phyloP scores from a whole-genome alignment of 345 rosid genomes.

The Sonneratia caseolaris region DNA sequence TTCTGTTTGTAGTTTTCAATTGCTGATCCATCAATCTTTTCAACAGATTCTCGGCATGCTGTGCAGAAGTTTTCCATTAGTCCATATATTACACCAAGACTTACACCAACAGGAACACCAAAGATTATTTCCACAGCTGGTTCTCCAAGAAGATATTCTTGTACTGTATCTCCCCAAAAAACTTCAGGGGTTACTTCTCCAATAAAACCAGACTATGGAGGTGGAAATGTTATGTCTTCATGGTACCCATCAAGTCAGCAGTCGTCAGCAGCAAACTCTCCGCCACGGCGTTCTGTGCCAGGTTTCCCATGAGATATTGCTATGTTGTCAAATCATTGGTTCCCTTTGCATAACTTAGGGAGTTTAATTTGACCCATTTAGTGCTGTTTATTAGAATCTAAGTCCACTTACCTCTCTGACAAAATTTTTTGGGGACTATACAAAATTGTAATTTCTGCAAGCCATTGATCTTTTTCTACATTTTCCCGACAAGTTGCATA shows the following conservation, averaged over 20 bases:
- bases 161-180: conserved; percentile 54
- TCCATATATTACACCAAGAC: conserved; percentile 73
- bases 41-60: conserved; percentile 39
- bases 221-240: conserved; percentile 35
- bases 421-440: not conserved
- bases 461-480: conserved; percentile 3
- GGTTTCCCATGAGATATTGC: conserved; percentile 27
- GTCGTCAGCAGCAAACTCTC: conserved; percentile 85
- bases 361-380: not conserved
- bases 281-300: conserved; percentile 69
- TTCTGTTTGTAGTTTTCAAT: not conserved
- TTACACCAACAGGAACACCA: conserved; percentile 79
- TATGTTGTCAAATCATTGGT: not conserved
- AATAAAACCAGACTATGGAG: conserved; percentile 42
- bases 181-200: conserved; percentile 68
- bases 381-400: not conserved
- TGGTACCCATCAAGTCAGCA: conserved; percentile 92
- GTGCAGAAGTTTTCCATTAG: conserved; percentile 55
- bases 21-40: conserved; percentile 8
- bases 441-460: not conserved
- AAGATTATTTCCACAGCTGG: conserved; percentile 48
- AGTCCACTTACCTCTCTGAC: not conserved
- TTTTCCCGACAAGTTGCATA: not conserved
- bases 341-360: not conserved
- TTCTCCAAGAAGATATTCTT: conserved; percentile 68